Conservation (phyloP, 345 rosid species). For the Cardamine chenopodiifolia region DNA sequence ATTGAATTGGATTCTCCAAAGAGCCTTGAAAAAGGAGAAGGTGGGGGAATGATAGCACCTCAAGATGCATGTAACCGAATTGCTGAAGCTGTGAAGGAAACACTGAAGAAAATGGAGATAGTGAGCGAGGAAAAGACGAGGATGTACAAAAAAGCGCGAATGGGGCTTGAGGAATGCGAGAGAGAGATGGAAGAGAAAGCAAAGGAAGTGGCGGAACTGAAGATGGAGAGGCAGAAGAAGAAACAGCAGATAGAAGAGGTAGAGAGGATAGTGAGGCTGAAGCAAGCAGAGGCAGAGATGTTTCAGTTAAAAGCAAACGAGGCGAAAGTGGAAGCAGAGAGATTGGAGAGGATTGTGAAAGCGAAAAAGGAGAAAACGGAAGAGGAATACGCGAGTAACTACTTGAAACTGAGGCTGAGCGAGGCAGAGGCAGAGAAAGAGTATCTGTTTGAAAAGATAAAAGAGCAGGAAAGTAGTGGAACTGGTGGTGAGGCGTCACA, state of each 20-base stretch:
- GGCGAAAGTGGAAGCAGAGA: conserved; percentile 88
- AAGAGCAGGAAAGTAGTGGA: conserved; percentile 82
- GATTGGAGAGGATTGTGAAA: conserved; percentile 83
- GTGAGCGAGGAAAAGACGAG: conserved; percentile 94
- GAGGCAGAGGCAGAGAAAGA: conserved; percentile 99
- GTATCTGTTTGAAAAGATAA: conserved; percentile 87
- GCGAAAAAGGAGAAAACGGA: conserved; percentile 91
- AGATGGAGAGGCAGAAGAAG: conserved; percentile 77
- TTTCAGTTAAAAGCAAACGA: conserved; percentile 94
- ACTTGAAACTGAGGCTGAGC: conserved; percentile 81
- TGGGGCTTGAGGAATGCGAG: conserved; percentile 79
- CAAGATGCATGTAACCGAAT: conserved; percentile 96
- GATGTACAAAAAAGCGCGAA: conserved; percentile 87
- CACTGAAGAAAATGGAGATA: conserved; percentile 95
- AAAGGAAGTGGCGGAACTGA: conserved; percentile 75
- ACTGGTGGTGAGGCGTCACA: conserved; percentile 76
- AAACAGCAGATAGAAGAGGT: conserved; percentile 87
- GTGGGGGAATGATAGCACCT: conserved; percentile 81
- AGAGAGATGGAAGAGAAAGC: conserved; percentile 93
- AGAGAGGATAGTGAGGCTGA: conserved; percentile 90
- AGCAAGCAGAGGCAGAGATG: conserved; percentile 97
- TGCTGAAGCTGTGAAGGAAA: conserved; percentile 94
- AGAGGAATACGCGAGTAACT: conserved; percentile 90
- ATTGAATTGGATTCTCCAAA: conserved; percentile 86
- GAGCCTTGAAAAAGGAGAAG: conserved; percentile 80